phyloP scores from a whole-genome alignment of 352 stramenopile genomes.

The Globisporangium orthogonon region DNA sequence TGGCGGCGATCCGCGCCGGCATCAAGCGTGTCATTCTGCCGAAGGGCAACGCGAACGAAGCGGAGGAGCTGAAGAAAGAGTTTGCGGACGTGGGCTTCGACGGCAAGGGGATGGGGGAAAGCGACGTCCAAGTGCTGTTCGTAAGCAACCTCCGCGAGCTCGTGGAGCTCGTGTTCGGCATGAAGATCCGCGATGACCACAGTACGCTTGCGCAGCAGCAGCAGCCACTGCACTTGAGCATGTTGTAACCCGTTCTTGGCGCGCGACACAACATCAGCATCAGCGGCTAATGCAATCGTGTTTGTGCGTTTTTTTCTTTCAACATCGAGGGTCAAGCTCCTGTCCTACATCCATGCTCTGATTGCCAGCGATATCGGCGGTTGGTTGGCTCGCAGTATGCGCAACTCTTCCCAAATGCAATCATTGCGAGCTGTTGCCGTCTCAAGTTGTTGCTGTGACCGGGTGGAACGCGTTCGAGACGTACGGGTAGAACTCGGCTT shows the following conservation, averaged over 20 bases:
- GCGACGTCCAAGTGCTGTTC: slow-evolving; percentile 51
- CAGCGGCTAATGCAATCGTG: not conserved
- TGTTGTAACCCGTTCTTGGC: slow-evolving; percentile 23
- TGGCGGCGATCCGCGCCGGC: slow-evolving; percentile 79
- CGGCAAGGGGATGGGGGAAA: slow-evolving; percentile 13
- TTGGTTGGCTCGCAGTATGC: too few species aligned
- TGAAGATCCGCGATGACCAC: slow-evolving; percentile 42
- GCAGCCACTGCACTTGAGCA: slow-evolving; percentile 34
- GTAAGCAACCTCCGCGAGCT: slow-evolving; percentile 65
- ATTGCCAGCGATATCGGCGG: too few species aligned
- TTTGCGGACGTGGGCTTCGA: slow-evolving; percentile 26
- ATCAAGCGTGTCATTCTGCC: slow-evolving; percentile 81
- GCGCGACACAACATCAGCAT: not conserved
- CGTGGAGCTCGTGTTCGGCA: slow-evolving; percentile 59
- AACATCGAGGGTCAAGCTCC: not conserved
- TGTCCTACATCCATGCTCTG: too few species aligned
- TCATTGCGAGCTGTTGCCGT: slow-evolving; percentile 8
- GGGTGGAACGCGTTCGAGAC: slow-evolving; percentile 77
- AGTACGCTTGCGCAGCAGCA: slow-evolving; percentile 13
- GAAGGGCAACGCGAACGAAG: slow-evolving; percentile 65
- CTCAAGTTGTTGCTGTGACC: slow-evolving; percentile 26
- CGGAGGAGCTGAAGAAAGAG: slow-evolving; percentile 60
- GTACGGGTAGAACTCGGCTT: slow-evolving; percentile 80
- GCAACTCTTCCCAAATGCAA: too few species aligned
- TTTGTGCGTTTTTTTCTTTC: slow-evolving; percentile 20